Evolutionary conservation across 208 protist genomes (phyloP).

Genomic region (Leptomonas pyrrhocoris): DNA sequence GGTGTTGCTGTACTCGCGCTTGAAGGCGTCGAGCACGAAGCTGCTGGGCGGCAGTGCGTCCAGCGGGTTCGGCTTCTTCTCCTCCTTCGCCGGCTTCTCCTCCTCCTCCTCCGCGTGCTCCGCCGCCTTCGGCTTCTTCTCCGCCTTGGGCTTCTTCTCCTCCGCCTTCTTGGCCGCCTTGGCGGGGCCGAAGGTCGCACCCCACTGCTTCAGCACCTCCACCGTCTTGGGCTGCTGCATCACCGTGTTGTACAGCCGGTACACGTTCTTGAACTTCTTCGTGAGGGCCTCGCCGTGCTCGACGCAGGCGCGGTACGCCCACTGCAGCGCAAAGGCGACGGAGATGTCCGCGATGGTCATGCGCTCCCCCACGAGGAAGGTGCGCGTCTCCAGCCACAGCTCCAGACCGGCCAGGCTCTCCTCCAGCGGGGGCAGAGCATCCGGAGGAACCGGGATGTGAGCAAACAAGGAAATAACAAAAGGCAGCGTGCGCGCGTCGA

Average conservation of each 20-base stretch:
- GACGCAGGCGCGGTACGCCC: constrained; percentile 46
- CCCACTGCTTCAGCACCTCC: constrained; percentile 58
- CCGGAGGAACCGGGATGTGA: constrained; percentile 26
- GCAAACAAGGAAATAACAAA: constrained; percentile 39
- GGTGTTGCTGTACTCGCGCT: constrained; percentile 82
- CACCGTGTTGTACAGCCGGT: constrained; percentile 80
- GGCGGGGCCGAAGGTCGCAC: constrained; percentile 43
- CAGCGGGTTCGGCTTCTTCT: constrained; percentile 76
- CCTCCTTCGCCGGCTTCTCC: constrained; percentile 46
- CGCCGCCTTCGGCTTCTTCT: constrained; percentile 34
- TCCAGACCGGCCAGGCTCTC: constrained; percentile 66
- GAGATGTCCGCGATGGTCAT: constrained; percentile 80
- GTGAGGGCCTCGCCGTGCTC: constrained; percentile 52
- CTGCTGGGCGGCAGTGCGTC: constrained; percentile 61
- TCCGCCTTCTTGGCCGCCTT: constrained; percentile 45
- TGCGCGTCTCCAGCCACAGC: constrained; percentile 77
- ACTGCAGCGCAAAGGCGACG: constrained; percentile 69
- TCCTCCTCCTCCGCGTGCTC: constrained; percentile 59
- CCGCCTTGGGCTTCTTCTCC: constrained; percentile 37
- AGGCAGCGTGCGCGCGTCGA: constrained; percentile 42
- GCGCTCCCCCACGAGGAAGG: constrained; percentile 86
- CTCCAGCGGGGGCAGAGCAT: constrained; percentile 37
- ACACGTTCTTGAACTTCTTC: constrained; percentile 67
- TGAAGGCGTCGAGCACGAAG: constrained; percentile 78
- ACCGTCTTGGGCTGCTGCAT: constrained; percentile 77